phyloP scores from a whole-genome alignment of 1,139 yeast genomes.

The Yamadazyma triangularis region DNA sequence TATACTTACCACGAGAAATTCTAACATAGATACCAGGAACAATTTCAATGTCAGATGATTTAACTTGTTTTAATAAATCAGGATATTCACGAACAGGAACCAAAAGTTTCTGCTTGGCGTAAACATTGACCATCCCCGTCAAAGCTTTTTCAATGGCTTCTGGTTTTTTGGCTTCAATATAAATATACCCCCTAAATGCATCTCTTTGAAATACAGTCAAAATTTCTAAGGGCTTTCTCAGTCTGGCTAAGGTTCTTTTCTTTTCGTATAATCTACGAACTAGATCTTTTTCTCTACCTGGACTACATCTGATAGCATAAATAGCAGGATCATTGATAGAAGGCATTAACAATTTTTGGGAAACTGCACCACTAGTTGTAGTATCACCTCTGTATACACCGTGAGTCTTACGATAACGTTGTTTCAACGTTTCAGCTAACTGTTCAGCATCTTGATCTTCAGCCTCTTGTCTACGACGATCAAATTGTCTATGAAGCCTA shows the following conservation, averaged over 20 bases:
- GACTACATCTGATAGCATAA: slow-evolving; percentile 92
- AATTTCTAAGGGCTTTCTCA: slow-evolving; percentile 62
- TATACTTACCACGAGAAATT: slow-evolving; percentile 84
- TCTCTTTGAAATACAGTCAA: slow-evolving; percentile 95
- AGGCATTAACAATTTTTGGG: slow-evolving; percentile 90
- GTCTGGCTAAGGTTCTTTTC: slow-evolving; percentile 64
- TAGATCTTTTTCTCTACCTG: slow-evolving; percentile 88
- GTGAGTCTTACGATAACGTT: slow-evolving; percentile 85
- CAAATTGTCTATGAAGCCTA: slow-evolving; percentile 86
- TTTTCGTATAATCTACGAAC: slow-evolving; percentile 82
- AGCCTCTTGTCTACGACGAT: slow-evolving; percentile 81
- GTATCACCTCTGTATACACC: slow-evolving; percentile 86
- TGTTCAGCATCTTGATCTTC: slow-evolving; percentile 95
- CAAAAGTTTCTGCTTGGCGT: slow-evolving; percentile 63
- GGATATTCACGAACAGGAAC: slow-evolving; percentile 97
- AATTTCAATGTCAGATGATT: slow-evolving; percentile 80
- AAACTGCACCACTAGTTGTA: slow-evolving; percentile 68
- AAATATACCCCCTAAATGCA: slow-evolving; percentile 83
- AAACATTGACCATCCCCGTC: slow-evolving; percentile 84
- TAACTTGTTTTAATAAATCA: slow-evolving; percentile 84
- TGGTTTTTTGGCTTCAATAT: slow-evolving; percentile 90
- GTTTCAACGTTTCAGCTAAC: slow-evolving; percentile 88
- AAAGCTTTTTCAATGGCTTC: slow-evolving; percentile 89
- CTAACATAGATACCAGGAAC: slow-evolving; percentile 92
- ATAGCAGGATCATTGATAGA: slow-evolving; percentile 95